Conservation (phyloP, 1,139 yeast species). For the Geotrichum klebahnii region DNA sequence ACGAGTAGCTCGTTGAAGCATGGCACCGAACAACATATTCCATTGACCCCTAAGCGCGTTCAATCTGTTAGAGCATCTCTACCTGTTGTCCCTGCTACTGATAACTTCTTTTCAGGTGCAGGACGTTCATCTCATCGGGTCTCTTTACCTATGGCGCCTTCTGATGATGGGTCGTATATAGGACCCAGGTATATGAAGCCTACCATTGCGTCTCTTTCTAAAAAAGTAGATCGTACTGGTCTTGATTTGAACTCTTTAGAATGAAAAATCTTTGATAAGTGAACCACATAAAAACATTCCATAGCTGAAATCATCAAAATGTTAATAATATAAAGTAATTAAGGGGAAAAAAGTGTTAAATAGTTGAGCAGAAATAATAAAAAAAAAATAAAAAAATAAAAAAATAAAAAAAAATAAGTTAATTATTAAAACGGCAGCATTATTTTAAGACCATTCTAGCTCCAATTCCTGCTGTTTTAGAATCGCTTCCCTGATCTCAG, state of each 20-base stretch:
- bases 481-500: slow-evolving; percentile 59
- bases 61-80: slow-evolving; percentile 3
- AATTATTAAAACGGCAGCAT: background rate
- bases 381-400: background rate
- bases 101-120: background rate
- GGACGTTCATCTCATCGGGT: slow-evolving; percentile 5
- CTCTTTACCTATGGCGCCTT: slow-evolving; percentile 2
- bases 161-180: background rate
- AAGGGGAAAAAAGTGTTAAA: background rate
- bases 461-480: slow-evolving; percentile 45
- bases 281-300: background rate
- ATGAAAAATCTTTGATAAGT: no score
- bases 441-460: slow-evolving; percentile 2
- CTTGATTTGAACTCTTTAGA: background rate
- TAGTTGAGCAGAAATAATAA: background rate
- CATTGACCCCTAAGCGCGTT: background rate
- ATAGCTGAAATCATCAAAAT: background rate
- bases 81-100: background rate
- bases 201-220: slow-evolving; percentile 17
- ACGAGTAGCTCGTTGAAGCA: background rate
- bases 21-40: no score
- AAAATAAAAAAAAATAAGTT: background rate
- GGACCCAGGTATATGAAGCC: slow-evolving; percentile 19
- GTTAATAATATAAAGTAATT: background rate
- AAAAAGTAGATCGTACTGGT: slow-evolving; percentile 6